Percentiles rank a stretch among this genome's conserved stretches.
phyloP scores from a whole-genome alignment of 352 stramenopile genomes.

The Phytophthora pseudosyringae region DNA sequence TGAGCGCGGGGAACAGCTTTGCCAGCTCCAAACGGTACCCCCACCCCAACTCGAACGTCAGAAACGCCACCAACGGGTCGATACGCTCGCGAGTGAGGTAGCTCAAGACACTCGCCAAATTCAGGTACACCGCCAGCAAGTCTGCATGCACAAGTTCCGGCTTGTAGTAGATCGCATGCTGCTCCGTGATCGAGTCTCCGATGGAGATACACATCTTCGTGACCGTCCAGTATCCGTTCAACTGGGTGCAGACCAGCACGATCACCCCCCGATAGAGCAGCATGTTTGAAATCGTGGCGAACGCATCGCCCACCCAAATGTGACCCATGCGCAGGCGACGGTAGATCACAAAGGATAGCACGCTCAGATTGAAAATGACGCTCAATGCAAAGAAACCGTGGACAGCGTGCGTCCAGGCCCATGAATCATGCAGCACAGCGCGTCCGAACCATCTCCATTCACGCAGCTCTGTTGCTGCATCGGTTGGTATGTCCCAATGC shows the following conservation, averaged over 20 bases:
- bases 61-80: conserved; percentile 36
- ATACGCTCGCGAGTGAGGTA: conserved; percentile 31
- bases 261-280: conserved; percentile 39
- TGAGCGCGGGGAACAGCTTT: conserved; percentile 21
- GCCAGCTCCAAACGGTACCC: conserved; percentile 16
- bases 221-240: conserved; percentile 48
- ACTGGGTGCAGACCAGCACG: conserved; percentile 32
- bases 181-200: conserved; percentile 19
- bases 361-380: conserved; percentile 30
- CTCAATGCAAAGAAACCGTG: conserved; percentile 36
- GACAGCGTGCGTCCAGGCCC: conserved; percentile 48
- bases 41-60: conserved; percentile 35
- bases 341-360: conserved; percentile 41
- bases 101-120: conserved; percentile 21
- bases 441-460: conserved; percentile 34
- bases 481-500: conserved; percentile 31
- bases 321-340: conserved; percentile 33
- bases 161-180: conserved; percentile 34
- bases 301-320: conserved; percentile 51
- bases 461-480: conserved; percentile 23
- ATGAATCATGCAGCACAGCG: conserved; percentile 45
- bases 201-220: conserved; percentile 34
- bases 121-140: conserved; percentile 44
- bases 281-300: conserved; percentile 38
- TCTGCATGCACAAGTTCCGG: conserved; percentile 40